phyloP scores from a whole-genome alignment of 2,329 filamentous ascomycete species.

The Penicillium digitatum region DNA sequence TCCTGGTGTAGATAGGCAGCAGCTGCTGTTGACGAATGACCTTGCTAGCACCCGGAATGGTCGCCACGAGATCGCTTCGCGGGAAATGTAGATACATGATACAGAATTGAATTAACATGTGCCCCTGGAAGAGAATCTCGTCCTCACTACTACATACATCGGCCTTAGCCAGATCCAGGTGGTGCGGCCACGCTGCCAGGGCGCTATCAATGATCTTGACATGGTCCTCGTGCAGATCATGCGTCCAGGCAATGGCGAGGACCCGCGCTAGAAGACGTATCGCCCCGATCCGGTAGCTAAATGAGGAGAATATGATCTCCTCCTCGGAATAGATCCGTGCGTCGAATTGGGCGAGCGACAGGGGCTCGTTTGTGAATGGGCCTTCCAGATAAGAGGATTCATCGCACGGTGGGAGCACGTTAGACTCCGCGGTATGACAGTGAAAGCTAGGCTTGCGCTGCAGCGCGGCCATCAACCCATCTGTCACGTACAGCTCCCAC shows the following conservation, averaged over 20 bases:
- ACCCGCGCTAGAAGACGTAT: background rate
- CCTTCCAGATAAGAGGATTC: too few relatives aligned
- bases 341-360: too few relatives aligned
- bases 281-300: too few relatives aligned
- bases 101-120: background rate
- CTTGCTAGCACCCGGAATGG: background rate
- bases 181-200: background rate
- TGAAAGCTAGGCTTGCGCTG: too few relatives aligned
- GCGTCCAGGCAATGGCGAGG: background rate
- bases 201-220: background rate
- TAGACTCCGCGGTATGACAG: too few relatives aligned
- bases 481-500: too few relatives aligned
- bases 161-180: background rate
- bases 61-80: background rate
- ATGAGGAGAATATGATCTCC: too few relatives aligned
- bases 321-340: too few relatives aligned
- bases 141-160: background rate
- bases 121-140: background rate
- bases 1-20: background rate
- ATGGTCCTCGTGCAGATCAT: background rate
- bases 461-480: too few relatives aligned
- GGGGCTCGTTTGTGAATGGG: too few relatives aligned
- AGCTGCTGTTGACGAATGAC: background rate
- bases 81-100: background rate
- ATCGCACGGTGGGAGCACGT: too few relatives aligned